Evolutionary conservation across 2,329 filamentous ascomycete species (phyloP), one percentile per base, ranked within the genome.

Genomic region (Zalaria sp.): DNA sequence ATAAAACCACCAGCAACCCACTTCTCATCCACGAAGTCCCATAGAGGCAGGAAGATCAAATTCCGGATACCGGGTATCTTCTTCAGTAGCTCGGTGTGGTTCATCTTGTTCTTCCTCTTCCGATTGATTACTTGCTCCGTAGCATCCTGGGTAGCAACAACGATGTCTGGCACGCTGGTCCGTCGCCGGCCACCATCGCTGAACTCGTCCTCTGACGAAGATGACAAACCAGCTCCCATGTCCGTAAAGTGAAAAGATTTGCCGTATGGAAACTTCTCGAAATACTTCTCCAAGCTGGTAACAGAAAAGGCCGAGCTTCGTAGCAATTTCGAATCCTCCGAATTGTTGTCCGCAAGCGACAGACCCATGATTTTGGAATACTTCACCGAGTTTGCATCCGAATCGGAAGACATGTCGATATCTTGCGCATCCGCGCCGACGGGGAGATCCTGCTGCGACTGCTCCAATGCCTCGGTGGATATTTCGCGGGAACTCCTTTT

Each of bases 31-130:
- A 63, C 59, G n/a, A 64, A 61, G 45, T 72, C 70, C 64, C 67
- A 73, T 0, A 73, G 49, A 0, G 69, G 69, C 3, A 72, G 55
- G 41, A 73, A 72, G 3, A 72, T 60, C 3, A 73, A 58, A 8
- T 43, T 43, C 34, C 41, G 38, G 5, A 50, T 49, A 2, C 51
- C 52, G 3, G 52, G 52, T 1, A 54, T 47, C 32, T 65, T 63
- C 18, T 58, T 54, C 26, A 62, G 61, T 5, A 70, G 52, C 36
- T 62, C 49, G 4, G 53, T 50, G 29, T 45, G 43, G 25, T 38
- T 61, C 62, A 51, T 68, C 56, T 11, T 54, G 42, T 38, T 56
- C 53, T 48, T 57, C 52, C 50, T 57, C 53, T 37, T 38, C 7
- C 49, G 47, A 11, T 34, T 37, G 37, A 45, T 47, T 26, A 46